Base-by-base conservation (phyloP, 768 basidiomycete genomes). In the Podaxis sp. region DNA sequence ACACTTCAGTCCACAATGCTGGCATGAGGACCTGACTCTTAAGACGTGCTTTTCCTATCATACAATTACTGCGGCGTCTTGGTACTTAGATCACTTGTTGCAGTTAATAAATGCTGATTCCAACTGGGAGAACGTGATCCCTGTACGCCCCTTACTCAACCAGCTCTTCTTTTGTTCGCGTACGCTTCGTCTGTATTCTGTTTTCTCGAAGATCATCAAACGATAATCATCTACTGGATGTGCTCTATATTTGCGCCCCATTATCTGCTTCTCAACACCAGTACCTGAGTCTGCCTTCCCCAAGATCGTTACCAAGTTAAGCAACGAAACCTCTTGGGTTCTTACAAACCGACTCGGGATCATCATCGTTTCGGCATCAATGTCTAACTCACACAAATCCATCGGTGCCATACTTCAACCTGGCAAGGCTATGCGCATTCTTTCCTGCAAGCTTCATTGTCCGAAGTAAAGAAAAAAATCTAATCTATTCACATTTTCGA, bases 401-500 rank as follows among this genome's bases (percentile, higher is more conserved):
- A 7, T 18, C 42, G 18, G 9, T 44, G 5, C 5, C 18, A 6
- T 18, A 44, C 18, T 44, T 44, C n/a, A 44, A n/a, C 42, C 14
- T 40, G 14, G n/a, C 42, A 44, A 44, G 18, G n/a, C 6, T n/a
- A 44, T 44, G 38, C 16, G 16, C 11, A 1, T 40, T 40, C 13
- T 14, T 14, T n/a, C n/a, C 18, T 44, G n/a, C 16, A 44, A 6
- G 16, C n/a, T 18, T 44, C 42, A 5, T 16, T 5, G 14, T 44
- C 16, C 42, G 42, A 18, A 5, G 16, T n/a, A 44, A 18, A 21
- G n/a, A 21, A 21, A 44, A 6, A 42, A 27, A 42, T 55, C 55
- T 55, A 55, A 55, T 55, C 55, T 55, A 55, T 55, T 55, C 25
- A 55, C 37, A 18, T 44, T 55, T 55, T 42, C 16, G 37, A 55